phyloP scores from a whole-genome alignment of 1,284 basidiomycete species.

The Leccinum subfulvum region DNA sequence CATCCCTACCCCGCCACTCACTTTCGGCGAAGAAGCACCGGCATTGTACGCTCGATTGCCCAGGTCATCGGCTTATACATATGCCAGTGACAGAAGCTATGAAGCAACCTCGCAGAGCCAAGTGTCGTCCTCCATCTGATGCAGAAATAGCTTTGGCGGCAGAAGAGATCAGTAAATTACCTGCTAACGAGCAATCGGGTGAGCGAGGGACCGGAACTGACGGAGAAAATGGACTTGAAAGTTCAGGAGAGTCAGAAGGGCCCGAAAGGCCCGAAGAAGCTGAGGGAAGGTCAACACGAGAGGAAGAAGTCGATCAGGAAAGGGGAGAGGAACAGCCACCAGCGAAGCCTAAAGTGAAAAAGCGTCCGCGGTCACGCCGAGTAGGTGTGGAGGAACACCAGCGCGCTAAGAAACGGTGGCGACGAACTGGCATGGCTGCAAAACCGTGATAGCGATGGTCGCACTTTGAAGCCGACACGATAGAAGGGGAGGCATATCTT shows the following conservation, averaged over 20 bases:
- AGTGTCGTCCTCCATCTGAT: conserved; percentile 26
- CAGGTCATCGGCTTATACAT: conserved; percentile 26
- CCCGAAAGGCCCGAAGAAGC: conserved; percentile 12
- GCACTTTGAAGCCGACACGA: neutral
- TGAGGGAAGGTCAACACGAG: conserved; percentile 10
- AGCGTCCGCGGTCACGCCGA: conserved; percentile 19
- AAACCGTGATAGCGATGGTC: conserved; percentile 7
- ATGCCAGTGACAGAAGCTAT: conserved; percentile 20
- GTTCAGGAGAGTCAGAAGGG: conserved; percentile 21
- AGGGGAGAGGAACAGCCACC: conserved; percentile 1
- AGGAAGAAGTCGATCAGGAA: conserved; percentile 10
- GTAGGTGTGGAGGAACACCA: conserved; percentile 17
- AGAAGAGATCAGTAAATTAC: conserved; percentile 11
- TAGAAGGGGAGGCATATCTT: neutral
- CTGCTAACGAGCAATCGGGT: neutral
- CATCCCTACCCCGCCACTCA: conserved; percentile 28
- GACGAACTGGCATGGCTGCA: conserved; percentile 7
- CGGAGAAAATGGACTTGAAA: conserved; percentile 5
- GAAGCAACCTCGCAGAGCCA: conserved; percentile 26
- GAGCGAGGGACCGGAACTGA: conserved; percentile 3
- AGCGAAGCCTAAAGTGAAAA: conserved; percentile 11
- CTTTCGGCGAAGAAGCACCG: conserved; percentile 27
- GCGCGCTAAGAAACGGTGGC: conserved; percentile 17
- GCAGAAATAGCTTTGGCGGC: conserved; percentile 21
- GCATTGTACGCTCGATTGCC: conserved; percentile 19